phyloP scores from a whole-genome alignment of 768 basidiomycete species.

The Suillus cothurnatus region DNA sequence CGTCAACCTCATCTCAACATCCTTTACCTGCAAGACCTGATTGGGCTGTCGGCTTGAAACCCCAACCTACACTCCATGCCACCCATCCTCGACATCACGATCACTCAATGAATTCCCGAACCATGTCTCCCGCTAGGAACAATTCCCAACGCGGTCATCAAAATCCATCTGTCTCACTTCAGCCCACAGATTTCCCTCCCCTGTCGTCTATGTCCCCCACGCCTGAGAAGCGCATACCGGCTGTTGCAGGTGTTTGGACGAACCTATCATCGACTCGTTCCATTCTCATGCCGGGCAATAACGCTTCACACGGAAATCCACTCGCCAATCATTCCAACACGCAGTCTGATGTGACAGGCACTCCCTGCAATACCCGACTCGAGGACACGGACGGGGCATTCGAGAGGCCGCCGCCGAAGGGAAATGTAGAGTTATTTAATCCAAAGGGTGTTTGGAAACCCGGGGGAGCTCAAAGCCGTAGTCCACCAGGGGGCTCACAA shows the following conservation, averaged over 20 bases:
- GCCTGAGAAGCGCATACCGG: slow-evolving; percentile 55
- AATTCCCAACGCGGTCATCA: slow-evolving; percentile 40
- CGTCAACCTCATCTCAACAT: slow-evolving; percentile 73
- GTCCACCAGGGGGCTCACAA: slow-evolving; percentile 17
- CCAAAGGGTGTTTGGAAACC: slow-evolving; percentile 34
- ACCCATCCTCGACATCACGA: slow-evolving; percentile 56
- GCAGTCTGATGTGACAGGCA: slow-evolving; percentile 13
- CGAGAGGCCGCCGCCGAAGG: slow-evolving; percentile 53
- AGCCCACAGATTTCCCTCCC: slow-evolving; percentile 73
- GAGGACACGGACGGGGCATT: slow-evolving; percentile 50
- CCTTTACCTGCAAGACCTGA: slow-evolving; percentile 84
- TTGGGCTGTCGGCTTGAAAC: slow-evolving; percentile 86
- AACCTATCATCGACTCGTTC: slow-evolving; percentile 55
- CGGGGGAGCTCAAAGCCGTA: slow-evolving; percentile 16
- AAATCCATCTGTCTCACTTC: slow-evolving; percentile 43
- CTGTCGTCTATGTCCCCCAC: slow-evolving; percentile 47
- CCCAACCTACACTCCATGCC: slow-evolving; percentile 66
- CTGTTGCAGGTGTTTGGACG: slow-evolving; percentile 71
- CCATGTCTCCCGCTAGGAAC: slow-evolving; percentile 40
- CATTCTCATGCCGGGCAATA: slow-evolving; percentile 47
- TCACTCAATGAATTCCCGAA: slow-evolving; percentile 39
- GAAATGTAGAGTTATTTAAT: slow-evolving; percentile 40
- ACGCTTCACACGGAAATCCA: slow-evolving; percentile 32
- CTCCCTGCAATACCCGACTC: slow-evolving; percentile 23
- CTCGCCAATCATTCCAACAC: slow-evolving; percentile 41